Base-by-base conservation (phyloP, 495 filamentous ascomycete genomes). In the Sabuloglossum arenarium region DNA sequence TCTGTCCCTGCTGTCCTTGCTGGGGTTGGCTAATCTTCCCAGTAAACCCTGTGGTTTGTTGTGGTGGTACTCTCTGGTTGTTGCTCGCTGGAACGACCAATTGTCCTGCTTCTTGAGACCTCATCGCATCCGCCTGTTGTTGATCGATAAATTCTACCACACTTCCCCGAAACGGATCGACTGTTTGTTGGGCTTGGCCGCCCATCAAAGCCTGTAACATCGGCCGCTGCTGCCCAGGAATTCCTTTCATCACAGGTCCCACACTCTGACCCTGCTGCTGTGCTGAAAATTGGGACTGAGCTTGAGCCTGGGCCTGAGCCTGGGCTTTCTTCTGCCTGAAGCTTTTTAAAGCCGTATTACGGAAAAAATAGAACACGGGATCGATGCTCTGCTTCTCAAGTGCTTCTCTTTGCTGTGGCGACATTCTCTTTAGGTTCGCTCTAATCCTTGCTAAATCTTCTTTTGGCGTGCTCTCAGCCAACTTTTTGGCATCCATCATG, bases 51-150 rank as follows among this genome's bases (percentile, higher is more conserved):
- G 63, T 61, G 11, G 59, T 61, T 24, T 55, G 23, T 59, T 60
- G 30, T 55, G 50, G 30, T 54, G 63, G 6, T 5, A 37, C 49
- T 9, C 39, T 30, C 24, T 30, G 10, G 19, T 47, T 45, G 54
- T 71, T 71, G 60, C 79, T 84, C 19, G 79, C 80, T 10, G 80
- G 80, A 11, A 84, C 80, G 24, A 84, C 80, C 46, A 77, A 65
- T 58, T 81, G 78, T 25, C 80, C 80, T 50, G 75, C 75, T 65
- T 82, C 77, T 64, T 80, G 77, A n/a, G 73, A 74, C 25, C 78
- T 77, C 53, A 78, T 61, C 14, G 76, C 80, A 60, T 79, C 77
- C 28, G 74, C 75, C 65, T 82, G 80, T 61, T 81, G 79, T 25
- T 49, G 55, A n/a, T 73, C 77, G 54, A 78, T 67, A 11, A 82